phyloP scores from a whole-genome alignment of 306 rosid genomes.

The Sesbania bispinosa region DNA sequence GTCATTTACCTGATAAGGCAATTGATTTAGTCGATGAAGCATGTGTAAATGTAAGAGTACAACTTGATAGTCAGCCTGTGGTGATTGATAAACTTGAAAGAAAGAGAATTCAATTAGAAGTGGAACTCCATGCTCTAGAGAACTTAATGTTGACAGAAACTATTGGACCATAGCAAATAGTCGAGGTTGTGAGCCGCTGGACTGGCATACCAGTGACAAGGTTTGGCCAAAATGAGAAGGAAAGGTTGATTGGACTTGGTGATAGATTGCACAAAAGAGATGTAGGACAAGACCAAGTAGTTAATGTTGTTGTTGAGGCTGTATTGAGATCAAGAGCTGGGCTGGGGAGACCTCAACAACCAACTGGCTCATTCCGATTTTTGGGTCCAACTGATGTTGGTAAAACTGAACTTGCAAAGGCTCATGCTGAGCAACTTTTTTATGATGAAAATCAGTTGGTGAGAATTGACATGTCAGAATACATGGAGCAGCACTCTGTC shows the following conservation, averaged over 20 bases:
- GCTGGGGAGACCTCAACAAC: slow-evolving; percentile 78
- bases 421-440: slow-evolving; percentile 89
- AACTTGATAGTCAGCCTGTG: slow-evolving; percentile 90
- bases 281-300: slow-evolving; percentile 90
- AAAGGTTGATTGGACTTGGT: slow-evolving; percentile 70
- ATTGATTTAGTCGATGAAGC: slow-evolving; percentile 43
- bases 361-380: slow-evolving; percentile 87
- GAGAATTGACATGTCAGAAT: slow-evolving; percentile 92
- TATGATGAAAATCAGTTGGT: slow-evolving; percentile 76
- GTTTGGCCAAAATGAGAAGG: slow-evolving; percentile 88
- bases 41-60: slow-evolving; percentile 93
- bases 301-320: slow-evolving; percentile 82
- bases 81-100: slow-evolving; percentile 81
- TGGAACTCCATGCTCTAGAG: slow-evolving; percentile 77
- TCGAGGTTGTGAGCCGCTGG: slow-evolving; percentile 96
- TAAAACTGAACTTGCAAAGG: slow-evolving; percentile 96
- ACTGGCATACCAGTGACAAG: slow-evolving; percentile 93
- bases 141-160: slow-evolving; percentile 81
- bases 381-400: slow-evolving; percentile 97
- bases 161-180: slow-evolving; percentile 87
- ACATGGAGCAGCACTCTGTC: slow-evolving; percentile 92
- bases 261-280: slow-evolving; percentile 83
- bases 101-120: slow-evolving; percentile 73
- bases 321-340: slow-evolving; percentile 93
- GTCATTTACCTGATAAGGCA: slow-evolving; percentile 87